Base-by-base conservation (phyloP, 78 protist genomes). In the Acrasis kona region DNA sequence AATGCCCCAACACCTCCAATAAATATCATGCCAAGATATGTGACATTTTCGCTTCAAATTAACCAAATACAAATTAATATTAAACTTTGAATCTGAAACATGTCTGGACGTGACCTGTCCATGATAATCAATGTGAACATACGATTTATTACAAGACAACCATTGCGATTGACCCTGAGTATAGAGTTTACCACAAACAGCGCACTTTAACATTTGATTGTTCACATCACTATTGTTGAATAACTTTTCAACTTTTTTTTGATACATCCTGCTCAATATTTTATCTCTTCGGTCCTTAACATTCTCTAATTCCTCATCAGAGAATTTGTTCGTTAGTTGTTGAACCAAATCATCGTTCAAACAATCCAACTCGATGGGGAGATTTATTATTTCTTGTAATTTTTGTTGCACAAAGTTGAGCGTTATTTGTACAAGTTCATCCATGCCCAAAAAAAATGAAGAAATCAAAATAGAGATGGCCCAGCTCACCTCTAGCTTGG, bases 331-430 rank as follows among this genome's bases (percentile, higher is more conserved):
- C 9, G 73, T 39, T 12, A 78, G 38, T 70, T 40, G 30, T 28
- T 39, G 5, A 10, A 78, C 41, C 2, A 78, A 39, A 38, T 38
- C 57, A 57, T 69, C 61, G 65, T 41, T 78, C 31, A 78, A 29
- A 40, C 82, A 78, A 35, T 78, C 76, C 70, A 78, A 69, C 65
- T 78, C 82, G 70, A 78, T 69, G 27, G 82, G 82, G 50, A 78
- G 38, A 39, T 61, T 38, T n/a, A 74, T 57, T 30, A 74, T 74
- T 37, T 74, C 77, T 5, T 41, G 77, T 5, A 74, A 28, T 7
- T 74, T 65, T 10, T 5, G 5, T 27, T 37, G 73, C 34, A 74
- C 36, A 58, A 39, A 76, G 12, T 65, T 12, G 65, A 64, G 39
- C 19, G 39, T 35, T 58, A 34, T 39, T 1, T 2, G 30, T 1